Conservation (phyloP, 352 stramenopile genomes). For the Thalassiosira livingstoniorum region DNA sequence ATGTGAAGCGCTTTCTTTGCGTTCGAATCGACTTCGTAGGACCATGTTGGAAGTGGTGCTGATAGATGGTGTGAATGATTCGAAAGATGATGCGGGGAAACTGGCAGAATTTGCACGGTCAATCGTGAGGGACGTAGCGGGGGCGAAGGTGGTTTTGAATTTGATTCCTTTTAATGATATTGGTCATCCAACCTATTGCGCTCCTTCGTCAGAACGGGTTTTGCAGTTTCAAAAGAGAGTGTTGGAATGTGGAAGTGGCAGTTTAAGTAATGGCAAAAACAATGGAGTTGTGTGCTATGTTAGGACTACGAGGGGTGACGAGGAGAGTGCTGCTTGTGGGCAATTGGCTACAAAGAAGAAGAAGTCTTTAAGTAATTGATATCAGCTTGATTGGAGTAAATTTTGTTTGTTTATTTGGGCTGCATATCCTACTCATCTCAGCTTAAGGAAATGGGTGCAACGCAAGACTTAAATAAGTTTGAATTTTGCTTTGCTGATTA, state of each 20-base stretch:
- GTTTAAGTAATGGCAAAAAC: background rate
- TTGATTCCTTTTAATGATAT: conserved; percentile 87
- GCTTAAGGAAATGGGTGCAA: no score
- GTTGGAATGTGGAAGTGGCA: conserved; percentile 15
- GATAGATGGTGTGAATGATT: conserved; percentile 85
- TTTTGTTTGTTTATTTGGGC: no score
- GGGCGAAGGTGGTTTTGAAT: conserved; percentile 82
- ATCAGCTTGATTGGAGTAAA: no score
- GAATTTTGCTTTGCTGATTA: no score
- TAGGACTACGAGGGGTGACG: conserved; percentile 78
- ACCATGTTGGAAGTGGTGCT: conserved; percentile 81
- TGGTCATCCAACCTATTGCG: conserved; percentile 65
- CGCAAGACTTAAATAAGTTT: no score
- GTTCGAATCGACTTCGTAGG: conserved; percentile 53
- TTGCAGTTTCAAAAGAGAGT: conserved; percentile 68
- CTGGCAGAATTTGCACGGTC: conserved; percentile 73
- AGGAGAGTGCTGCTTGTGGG: conserved; percentile 84
- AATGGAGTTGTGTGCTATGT: conserved; percentile 63
- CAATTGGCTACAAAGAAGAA: conserved; percentile 70
- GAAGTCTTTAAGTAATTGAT: no score
- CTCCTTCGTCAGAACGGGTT: conserved; percentile 71
- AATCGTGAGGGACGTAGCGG: conserved; percentile 72
- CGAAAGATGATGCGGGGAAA: conserved; percentile 69
- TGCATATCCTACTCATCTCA: no score
- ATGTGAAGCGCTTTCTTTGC: conserved; percentile 60